phyloP scores from a whole-genome alignment of 805 yeast species.

The Ogataea saltuana region DNA sequence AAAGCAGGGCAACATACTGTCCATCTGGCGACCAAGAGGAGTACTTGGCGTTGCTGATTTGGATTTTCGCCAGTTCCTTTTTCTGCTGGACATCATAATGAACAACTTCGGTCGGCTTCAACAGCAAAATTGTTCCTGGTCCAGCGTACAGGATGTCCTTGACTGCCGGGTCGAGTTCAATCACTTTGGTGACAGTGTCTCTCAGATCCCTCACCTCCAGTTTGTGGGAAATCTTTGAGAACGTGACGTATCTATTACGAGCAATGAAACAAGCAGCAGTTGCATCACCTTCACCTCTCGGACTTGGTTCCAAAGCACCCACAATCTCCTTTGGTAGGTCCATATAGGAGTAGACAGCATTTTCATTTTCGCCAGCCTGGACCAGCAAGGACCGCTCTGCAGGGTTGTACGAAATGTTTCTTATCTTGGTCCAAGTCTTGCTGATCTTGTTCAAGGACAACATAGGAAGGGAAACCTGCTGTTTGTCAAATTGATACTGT shows the following conservation, averaged over 20 bases:
- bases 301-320: conserved; percentile 93
- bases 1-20: conserved; percentile 79
- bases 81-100: conserved; percentile 93
- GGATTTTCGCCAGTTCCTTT: conserved; percentile 67
- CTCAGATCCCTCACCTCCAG: conserved; percentile 82
- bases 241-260: conserved; percentile 89
- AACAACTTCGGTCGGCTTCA: conserved; percentile 71
- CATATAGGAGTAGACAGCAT: conserved; percentile 69
- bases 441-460: conserved; percentile 83
- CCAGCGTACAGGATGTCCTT: conserved; percentile 75
- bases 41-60: conserved; percentile 80
- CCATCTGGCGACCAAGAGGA: conserved; percentile 89
- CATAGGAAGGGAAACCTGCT: conserved; percentile 72
- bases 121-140: conserved; percentile 78
- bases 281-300: conserved; percentile 76
- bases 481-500: conserved; percentile 65
- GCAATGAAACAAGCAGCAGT: conserved; percentile 88
- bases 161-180: conserved; percentile 65
- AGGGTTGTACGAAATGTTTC: conserved; percentile 87
- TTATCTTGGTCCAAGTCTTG: conserved; percentile 80
- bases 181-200: conserved; percentile 77
- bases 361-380: conserved; percentile 72
- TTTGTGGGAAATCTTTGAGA: conserved; percentile 59
- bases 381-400: conserved; percentile 85
- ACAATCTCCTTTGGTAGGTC: conserved; percentile 81